These are phyloP conservation scores for Venturiaceae sp. DNA, from an alignment of 2,329 filamentous ascomycete genomes.

Conservation along the genomic window DNA sequence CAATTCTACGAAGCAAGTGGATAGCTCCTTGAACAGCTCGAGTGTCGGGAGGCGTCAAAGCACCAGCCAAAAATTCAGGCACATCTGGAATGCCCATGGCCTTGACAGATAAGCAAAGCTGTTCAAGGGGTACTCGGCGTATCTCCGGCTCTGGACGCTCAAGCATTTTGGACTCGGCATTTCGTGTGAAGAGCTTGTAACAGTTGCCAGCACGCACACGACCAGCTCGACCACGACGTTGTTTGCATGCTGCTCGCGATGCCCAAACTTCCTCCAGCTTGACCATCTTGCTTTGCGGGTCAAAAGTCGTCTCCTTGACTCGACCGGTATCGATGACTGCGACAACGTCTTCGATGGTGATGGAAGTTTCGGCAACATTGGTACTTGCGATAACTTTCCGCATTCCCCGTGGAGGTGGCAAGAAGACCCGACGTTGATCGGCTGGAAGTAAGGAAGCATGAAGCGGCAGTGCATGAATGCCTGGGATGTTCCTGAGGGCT, in stretches of 20 bases:
- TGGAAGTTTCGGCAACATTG: constrained; percentile 96
- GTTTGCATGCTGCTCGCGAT: constrained; percentile 86
- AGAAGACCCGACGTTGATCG: constrained; percentile 84
- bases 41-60: constrained; percentile 79
- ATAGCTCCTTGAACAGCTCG: constrained; percentile 81
- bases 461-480: constrained; percentile 71
- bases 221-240: constrained; percentile 84
- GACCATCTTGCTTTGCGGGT: constrained; percentile 85
- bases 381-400: constrained; percentile 91
- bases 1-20: constrained; percentile 69
- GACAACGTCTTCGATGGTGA: constrained; percentile 95
- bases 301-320: constrained; percentile 94
- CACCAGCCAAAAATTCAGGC: constrained; percentile 68
- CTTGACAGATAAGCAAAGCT: constrained; percentile 86
- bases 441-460: constrained; percentile 84
- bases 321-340: constrained; percentile 91
- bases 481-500: constrained; percentile 52
- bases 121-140: constrained; percentile 81
- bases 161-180: constrained; percentile 75
- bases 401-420: constrained; percentile 63
- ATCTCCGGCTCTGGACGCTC: constrained; percentile 91
- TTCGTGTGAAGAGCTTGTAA: constrained; percentile 90
- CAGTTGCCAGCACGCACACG: constrained; percentile 84
- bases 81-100: constrained; percentile 89
- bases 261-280: constrained; percentile 93